Conservation (phyloP, 306 rosid species). For the Cucurbita ficifolia region DNA sequence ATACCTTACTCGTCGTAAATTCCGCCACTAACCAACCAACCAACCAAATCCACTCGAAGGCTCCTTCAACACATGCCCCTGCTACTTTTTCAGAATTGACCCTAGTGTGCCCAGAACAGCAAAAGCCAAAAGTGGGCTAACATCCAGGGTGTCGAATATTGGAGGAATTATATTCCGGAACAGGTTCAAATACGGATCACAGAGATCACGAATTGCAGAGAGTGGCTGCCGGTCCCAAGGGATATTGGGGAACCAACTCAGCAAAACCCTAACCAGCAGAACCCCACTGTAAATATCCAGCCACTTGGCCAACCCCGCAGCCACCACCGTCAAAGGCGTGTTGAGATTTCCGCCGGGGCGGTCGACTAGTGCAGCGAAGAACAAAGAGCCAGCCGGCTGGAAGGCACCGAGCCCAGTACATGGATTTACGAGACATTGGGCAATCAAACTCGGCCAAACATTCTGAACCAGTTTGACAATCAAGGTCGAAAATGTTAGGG, state of each 20-base stretch:
- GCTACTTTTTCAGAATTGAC: conserved; percentile 33
- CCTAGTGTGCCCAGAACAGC: conserved; percentile 76
- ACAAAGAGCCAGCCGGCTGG: conserved; percentile 21
- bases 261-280: conserved; percentile 84
- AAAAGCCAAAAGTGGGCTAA: conserved; percentile 85
- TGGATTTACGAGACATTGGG: neutral
- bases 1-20: conserved; percentile 7
- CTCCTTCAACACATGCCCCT: conserved; percentile 13
- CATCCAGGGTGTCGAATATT: conserved; percentile 66
- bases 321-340: conserved; percentile 92
- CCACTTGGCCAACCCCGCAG: conserved; percentile 86
- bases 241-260: conserved; percentile 95
- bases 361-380: conserved; percentile 43
- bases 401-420: neutral
- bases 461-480: neutral
- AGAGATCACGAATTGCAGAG: conserved; percentile 75
- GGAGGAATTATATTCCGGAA: conserved; percentile 86
- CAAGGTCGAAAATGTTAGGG: conserved; percentile 9
- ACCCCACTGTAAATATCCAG: conserved; percentile 90
- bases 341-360: conserved; percentile 37
- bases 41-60: neutral
- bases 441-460: neutral
- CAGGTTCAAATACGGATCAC: conserved; percentile 77
- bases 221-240: conserved; percentile 93
- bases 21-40: neutral